Evolutionary conservation across 2,329 filamentous ascomycete genomes (phyloP), one percentile per base, ranked within the genome.

Genomic region (Hypoxylon sp.): DNA sequence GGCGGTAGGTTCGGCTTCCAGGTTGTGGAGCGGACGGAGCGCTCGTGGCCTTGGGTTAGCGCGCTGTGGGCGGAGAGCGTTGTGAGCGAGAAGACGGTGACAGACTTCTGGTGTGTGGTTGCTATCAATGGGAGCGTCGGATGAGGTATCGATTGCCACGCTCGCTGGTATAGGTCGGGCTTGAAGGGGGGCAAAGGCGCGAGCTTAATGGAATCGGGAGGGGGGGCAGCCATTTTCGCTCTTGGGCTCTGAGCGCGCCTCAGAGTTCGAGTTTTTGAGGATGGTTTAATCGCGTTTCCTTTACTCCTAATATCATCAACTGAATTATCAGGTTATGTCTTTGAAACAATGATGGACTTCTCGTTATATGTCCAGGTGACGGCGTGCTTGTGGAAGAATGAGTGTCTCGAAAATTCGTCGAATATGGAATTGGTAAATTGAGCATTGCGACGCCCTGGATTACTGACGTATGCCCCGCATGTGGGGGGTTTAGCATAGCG

Each of bases 101-200:
- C 93, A 39, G 91, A 91, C 78, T 96, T 97, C 65, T 92, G 90
- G 81, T 94, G 94, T 68, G 94, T 91, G 17, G 95, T 98, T 63
- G 95, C 96, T 75, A 98, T 85, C 67, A 98, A 88, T 3, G 96
- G 95, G 19, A 96, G 90, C 29, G 90, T 91, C 2, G 95, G 94
- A 78, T 99, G 96, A 1, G 94, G 93, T 64, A 90, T 84, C 19
- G 93, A 93, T 70, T 90, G 89, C 96, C 96, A 99, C 75, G 94
- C 91, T 74, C 96, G 93, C 72, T 90, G 85, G 75, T 86, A 85
- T 50, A 91, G 84, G 73, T 88, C 84, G 37, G 85, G 87, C 55
- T 83, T 83, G 76, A 90, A 83, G 44, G 84, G 78, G 3, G 83
- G 78, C 13, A 90, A 82, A 22, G 86, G 81, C 58, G 77, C 75